Base-by-base conservation (phyloP, 495 filamentous ascomycete genomes). In the Talaromyces proteolyticus region DNA sequence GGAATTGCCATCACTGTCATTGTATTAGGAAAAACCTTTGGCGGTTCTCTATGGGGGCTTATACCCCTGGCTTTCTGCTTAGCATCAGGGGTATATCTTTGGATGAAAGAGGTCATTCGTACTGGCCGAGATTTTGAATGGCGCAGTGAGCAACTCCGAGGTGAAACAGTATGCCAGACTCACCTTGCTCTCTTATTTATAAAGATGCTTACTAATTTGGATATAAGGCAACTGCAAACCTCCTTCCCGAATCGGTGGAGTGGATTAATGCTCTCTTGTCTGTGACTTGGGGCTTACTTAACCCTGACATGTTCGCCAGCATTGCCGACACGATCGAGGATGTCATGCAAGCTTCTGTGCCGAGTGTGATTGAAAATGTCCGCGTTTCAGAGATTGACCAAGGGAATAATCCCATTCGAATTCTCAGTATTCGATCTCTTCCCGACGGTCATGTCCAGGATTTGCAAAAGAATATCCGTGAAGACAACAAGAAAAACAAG, bases 301-400 rank as follows among this genome's bases (percentile, higher is more conserved):
- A 96, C 56, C 92, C 92, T 0, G 92, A 96, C 1, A 95, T 97
- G 90, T 87, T 97, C 57, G 73, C 76, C 7, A 79, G 80, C 0
- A 72, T 88, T 21, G 84, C 82, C 17, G 83, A 88, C 61, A 82
- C 81, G 0, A 78, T 91, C 10, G 88, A 91, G 65, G 92, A 97
- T 60, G 87, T 97, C 43, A 96, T 97, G 92, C 89, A 95, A 69
- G 92, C 90, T 19, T 94, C 88, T 7, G 84, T 94, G 0, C 92
- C 92, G 0, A 84, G 82, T 0, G 72, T 96, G 29, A 87, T 96
- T 44, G 90, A 96, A 64, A 94, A 95, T 56, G 91, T 97, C 40
- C 83, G 91, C 44, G 89, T 96, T n/a, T 90, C 91, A 42, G 92
- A 95, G 57, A 96, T 97, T 57, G 88, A 88, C 55, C 92, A 96